Base-by-base conservation (phyloP, 176 grass and related monocot species). In the Echinochloa phyllopogon region DNA sequence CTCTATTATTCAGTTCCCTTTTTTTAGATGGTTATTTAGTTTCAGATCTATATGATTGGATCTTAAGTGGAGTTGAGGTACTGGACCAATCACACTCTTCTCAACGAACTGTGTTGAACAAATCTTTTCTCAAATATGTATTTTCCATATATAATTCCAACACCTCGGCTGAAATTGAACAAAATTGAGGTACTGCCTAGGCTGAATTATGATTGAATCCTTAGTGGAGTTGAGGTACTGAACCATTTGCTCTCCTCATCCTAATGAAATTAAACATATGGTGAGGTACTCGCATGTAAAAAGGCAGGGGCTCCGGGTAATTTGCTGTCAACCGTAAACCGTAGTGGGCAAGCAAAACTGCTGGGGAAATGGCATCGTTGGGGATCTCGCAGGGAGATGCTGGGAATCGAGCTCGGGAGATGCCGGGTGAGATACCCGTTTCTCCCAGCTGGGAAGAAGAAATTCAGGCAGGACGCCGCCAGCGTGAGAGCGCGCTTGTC, bases 341-440 rank as follows among this genome's bases (percentile, higher is more conserved):
- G 29, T 7, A 20, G 40, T 24, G 4, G 25, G 82, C 62, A 57
- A 8, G 56, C 56, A 65, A 64, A 57, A 55, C 43, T 23, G 40
- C 83, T 36, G 10, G 11, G 16, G 62, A 21, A 66, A 25, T 53
- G 59, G 80, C 80, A 87, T 84, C 89, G 45, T 14, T 17, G 43
- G 59, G 88, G 39, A 89, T 89, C 82, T 33, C 0, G 5, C 8
- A 27, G 27, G 71, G 72, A 90, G 89, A 90, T 90, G 84, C 89
- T 49, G 6, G 84, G 87, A 68, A 89, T 89, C 90, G 77, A 66
- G 27, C 1, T 18, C 59, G 79, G 67, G 49, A 87, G 91, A 87
- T 93, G 84, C 91, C 16, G 2, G 1, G 3, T 4, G 11, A 72
- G 87, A 93, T 89, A 25, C 78, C 78, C 79, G 66, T 17, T 80